Conservation (phyloP, 768 basidiomycete genomes). For the Lactifluus piperatus region DNA sequence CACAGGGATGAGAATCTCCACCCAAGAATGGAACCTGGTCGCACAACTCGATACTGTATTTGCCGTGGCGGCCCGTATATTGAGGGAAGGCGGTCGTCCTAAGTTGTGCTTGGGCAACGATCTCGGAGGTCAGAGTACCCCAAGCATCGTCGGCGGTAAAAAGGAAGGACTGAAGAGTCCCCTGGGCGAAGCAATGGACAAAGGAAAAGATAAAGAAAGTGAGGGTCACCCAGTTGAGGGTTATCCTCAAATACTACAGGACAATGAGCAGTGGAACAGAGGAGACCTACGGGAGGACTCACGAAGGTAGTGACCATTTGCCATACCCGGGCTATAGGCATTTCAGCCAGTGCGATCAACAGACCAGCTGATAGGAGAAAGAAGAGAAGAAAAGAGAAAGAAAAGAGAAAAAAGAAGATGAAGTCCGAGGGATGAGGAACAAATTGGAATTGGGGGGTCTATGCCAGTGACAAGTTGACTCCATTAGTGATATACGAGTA, state of each 20-base stretch:
- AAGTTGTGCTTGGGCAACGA: constrained; percentile 32
- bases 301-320: not conserved
- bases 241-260: constrained; percentile 26
- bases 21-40: constrained; percentile 34
- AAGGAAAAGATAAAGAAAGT: constrained; percentile 45
- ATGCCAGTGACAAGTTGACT: no score
- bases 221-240: constrained; percentile 26
- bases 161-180: constrained; percentile 41
- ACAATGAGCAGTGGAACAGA: no score
- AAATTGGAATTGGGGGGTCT: not conserved
- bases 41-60: constrained; percentile 36
- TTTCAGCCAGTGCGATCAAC: not conserved
- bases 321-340: not conserved
- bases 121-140: constrained; percentile 28
- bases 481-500: no score
- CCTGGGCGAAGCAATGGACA: constrained; percentile 44
- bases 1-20: constrained; percentile 11
- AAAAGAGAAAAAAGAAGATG: not conserved
- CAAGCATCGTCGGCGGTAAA: constrained; percentile 38
- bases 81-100: constrained; percentile 28
- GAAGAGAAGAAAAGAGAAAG: not conserved
- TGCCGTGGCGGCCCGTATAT: constrained; percentile 22
- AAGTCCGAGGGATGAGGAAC: no score
- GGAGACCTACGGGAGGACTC: not conserved
- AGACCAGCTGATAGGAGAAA: constrained; percentile 11